phyloP scores from a whole-genome alignment of 1,284 basidiomycete genomes.

The Rhodotorula sp. region DNA sequence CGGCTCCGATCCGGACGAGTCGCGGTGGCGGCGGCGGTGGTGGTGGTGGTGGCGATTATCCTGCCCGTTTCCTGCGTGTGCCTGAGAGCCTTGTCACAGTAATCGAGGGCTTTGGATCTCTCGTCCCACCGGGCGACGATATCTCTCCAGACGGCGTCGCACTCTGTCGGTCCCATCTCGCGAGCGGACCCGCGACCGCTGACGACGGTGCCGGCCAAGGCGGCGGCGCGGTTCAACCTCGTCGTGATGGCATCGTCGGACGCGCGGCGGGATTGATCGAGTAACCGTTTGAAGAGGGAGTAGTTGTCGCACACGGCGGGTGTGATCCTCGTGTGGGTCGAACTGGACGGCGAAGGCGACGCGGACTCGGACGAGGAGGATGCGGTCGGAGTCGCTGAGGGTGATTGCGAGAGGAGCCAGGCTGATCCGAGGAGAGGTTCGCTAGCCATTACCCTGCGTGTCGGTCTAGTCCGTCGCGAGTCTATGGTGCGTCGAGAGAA shows the following conservation, averaged over 20 bases:
- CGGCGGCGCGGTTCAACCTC: conserved; percentile 30
- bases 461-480: too few species aligned
- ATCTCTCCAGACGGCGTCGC: conserved; percentile 35
- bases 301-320: conserved; percentile 25
- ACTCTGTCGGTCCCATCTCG: conserved; percentile 17
- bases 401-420: conserved; percentile 30
- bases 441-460: background rate
- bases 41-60: background rate
- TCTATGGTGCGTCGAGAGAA: too few species aligned
- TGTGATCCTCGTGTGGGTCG: conserved; percentile 19
- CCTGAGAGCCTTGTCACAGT: conserved; percentile 21
- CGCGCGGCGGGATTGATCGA: conserved; percentile 23
- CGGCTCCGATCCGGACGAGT: background rate
- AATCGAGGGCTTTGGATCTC: conserved; percentile 19
- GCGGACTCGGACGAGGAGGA: background rate
- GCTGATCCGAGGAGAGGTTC: conserved; percentile 33
- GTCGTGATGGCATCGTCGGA: conserved; percentile 34
- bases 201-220: conserved; percentile 12
- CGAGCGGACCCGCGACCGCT: background rate
- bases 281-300: conserved; percentile 22
- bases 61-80: background rate
- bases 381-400: background rate
- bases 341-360: background rate
- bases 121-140: conserved; percentile 26
- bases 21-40: background rate